Conservation (phyloP, 192 early-diverging fungal species). For the Rhizophagus prolifer region DNA sequence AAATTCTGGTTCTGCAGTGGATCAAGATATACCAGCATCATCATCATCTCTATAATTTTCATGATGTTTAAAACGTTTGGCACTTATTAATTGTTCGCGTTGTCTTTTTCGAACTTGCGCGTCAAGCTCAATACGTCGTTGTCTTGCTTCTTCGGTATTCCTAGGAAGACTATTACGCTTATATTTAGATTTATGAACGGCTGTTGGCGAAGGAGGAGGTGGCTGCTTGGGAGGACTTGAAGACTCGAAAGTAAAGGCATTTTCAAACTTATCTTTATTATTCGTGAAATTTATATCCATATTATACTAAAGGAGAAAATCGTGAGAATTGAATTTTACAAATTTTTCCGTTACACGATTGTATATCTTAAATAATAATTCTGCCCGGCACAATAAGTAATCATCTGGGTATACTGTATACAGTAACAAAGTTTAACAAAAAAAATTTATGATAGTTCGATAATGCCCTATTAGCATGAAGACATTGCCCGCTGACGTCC, state of each 20-base stretch:
- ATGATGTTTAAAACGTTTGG: conserved; percentile 59
- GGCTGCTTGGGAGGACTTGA: conserved; percentile 31
- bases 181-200: conserved; percentile 39
- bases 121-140: conserved; percentile 55
- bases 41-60: conserved; percentile 31
- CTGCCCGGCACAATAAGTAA: too few species aligned
- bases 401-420: too few species aligned
- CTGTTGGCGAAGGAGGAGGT: conserved; percentile 1
- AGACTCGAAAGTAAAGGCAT: conserved; percentile 5
- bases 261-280: not conserved
- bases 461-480: too few species aligned
- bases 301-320: too few species aligned
- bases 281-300: not conserved
- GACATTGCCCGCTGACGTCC: too few species aligned
- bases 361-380: too few species aligned
- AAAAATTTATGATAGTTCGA: too few species aligned
- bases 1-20: conserved; percentile 21
- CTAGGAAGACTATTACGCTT: conserved; percentile 51
- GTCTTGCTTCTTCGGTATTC: conserved; percentile 50
- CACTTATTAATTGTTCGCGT: conserved; percentile 67
- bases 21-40: conserved; percentile 24
- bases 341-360: too few species aligned
- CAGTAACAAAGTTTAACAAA: too few species aligned
- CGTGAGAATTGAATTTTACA: not conserved
- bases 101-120: conserved; percentile 60